phyloP scores from a whole-genome alignment of 140 eudicot genomes.

The Anethum foeniculum region DNA sequence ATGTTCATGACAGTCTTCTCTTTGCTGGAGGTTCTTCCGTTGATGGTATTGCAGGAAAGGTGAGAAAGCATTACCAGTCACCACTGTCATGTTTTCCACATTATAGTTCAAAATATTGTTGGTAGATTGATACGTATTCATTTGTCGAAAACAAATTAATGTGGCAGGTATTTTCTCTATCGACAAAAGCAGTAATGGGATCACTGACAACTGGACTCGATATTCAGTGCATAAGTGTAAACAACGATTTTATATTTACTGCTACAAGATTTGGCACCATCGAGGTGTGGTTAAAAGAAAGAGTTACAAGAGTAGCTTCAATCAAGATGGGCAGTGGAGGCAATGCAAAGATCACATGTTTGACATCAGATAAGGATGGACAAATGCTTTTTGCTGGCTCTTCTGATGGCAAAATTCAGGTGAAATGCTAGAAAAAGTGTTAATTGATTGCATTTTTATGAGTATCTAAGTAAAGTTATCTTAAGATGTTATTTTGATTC shows the following conservation, averaged over 20 bases:
- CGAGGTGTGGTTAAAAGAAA: slow-evolving; percentile 77
- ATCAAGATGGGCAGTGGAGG: slow-evolving; percentile 41
- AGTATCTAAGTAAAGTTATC: not conserved
- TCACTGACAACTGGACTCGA: slow-evolving; percentile 45
- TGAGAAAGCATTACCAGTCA: slow-evolving; percentile 15
- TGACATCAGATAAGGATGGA: slow-evolving; percentile 55
- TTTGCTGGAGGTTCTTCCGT: slow-evolving; percentile 57
- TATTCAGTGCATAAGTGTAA: slow-evolving; percentile 42
- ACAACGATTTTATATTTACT: slow-evolving; percentile 67
- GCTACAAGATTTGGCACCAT: slow-evolving; percentile 58
- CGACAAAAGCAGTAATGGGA: slow-evolving; percentile 53
- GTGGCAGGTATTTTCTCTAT: slow-evolving; percentile 59
- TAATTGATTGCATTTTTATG: not conserved
- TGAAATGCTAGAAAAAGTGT: slow-evolving; percentile 1
- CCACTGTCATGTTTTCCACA: not conserved
- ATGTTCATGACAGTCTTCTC: slow-evolving; percentile 44
- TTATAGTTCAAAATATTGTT: not conserved
- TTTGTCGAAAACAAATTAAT: not conserved
- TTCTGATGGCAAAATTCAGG: slow-evolving; percentile 77
- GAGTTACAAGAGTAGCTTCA: slow-evolving; percentile 54
- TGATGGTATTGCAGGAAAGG: slow-evolving; percentile 82
- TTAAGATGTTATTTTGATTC: not conserved
- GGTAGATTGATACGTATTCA: not conserved
- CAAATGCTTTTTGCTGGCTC: slow-evolving; percentile 70
- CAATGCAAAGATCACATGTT: slow-evolving; percentile 36